phyloP scores from a whole-genome alignment of 352 stramenopile species.

The Pythium guiyangense region DNA sequence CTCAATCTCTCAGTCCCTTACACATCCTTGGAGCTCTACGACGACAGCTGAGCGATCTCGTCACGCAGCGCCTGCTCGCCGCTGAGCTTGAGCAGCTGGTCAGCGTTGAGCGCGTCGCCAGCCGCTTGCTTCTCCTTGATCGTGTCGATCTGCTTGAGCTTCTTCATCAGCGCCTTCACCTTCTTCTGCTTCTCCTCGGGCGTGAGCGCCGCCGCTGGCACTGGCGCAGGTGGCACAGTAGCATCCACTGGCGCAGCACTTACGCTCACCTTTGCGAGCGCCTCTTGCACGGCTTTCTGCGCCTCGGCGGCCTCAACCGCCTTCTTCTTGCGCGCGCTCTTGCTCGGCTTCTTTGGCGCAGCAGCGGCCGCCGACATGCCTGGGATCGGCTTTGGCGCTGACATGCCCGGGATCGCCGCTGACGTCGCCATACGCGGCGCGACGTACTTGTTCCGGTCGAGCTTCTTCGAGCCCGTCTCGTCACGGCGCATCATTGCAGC shows the following conservation, averaged over 20 bases:
- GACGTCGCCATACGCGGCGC: constrained; percentile 28
- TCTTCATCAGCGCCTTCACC: constrained; percentile 78
- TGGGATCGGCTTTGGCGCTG: constrained; percentile 36
- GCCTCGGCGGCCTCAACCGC: constrained; percentile 68
- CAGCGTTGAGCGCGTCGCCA: constrained; percentile 74
- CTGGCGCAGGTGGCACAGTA: background rate
- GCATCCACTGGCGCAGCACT: constrained; percentile 10
- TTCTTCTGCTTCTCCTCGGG: constrained; percentile 84
- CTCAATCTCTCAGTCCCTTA: too few relatives aligned
- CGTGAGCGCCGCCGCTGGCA: constrained; percentile 34
- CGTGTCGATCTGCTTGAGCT: constrained; percentile 84
- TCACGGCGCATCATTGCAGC: constrained; percentile 93
- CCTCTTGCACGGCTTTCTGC: constrained; percentile 56
- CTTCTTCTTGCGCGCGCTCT: constrained; percentile 83
- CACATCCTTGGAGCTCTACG: background rate
- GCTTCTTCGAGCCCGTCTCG: constrained; percentile 71
- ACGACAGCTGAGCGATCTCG: constrained; percentile 58
- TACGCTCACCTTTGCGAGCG: constrained; percentile 34
- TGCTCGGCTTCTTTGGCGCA: constrained; percentile 66
- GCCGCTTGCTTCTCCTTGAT: constrained; percentile 74
- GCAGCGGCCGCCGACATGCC: constrained; percentile 49
- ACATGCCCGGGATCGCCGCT: constrained; percentile 38
- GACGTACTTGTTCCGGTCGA: constrained; percentile 84
- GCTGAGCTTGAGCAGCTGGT: constrained; percentile 74
- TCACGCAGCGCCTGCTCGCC: constrained; percentile 62